Evolutionary conservation across 495 filamentous ascomycete species (phyloP), one percentile per base, ranked within the genome.

Genomic region (Mytilinidion resinicola): DNA sequence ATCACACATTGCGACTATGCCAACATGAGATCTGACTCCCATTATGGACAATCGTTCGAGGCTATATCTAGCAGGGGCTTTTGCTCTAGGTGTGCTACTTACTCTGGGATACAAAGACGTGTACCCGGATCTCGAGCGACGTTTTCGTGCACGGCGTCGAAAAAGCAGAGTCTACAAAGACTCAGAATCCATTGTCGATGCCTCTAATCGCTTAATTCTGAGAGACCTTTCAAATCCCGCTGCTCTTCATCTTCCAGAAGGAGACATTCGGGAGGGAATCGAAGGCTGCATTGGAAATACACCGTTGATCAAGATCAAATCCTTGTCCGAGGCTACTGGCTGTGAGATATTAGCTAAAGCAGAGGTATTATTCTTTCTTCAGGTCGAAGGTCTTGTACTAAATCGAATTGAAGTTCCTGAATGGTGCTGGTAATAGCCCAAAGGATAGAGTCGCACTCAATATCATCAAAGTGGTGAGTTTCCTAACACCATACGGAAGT

Each of bases 251-350:
- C 52, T 21, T 25, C 21, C 20, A 36, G 59, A 44, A 21, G 67
- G 63, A 21, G 66, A 72, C 19, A 77, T 80, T 53, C 62, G 64
- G 8, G 83, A 89, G 39, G 95, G 92, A 1, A 87, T 99, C 58
- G 90, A 96, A 72, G 90, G 88, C 38, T 88, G 85, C 66, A 96
- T 99, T 66, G 95, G 93, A 51, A 90, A 95, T 70, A 99, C 93
- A 8, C 95, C 91, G 2, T 76, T 99, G 1, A 80, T 99, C 63
- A 80, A 83, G 46, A 91, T 99, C 72, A 90, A 86, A 67, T 89
- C 85, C 46, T 79, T 99, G 35, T 95, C 88, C 3, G 87, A 90
- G 19, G 91, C 85, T n/a, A 96, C 93, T 1, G 91, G 91, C 19
- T 92, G 93, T 67, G 84, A 84, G 56, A 97, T 99, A 70, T 77